A percentile compares a stretch with the other conserved stretches of the same genome.
These are phyloP conservation scores for Heterobasidion parviporum DNA, from an alignment of 1,284 basidiomycete genomes.

Conservation along the genomic window DNA sequence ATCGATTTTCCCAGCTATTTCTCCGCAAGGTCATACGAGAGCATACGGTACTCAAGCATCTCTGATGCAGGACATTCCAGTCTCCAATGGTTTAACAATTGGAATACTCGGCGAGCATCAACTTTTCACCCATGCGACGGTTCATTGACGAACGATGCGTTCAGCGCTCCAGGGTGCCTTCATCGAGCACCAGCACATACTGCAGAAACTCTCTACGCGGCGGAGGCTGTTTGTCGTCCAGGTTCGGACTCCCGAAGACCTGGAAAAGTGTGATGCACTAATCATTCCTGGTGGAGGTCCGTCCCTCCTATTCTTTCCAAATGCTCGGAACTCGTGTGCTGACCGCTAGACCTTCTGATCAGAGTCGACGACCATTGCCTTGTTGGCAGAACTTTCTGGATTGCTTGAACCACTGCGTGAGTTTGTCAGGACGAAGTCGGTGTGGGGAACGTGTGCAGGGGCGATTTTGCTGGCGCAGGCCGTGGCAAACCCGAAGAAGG, in stretches of 20 bases:
- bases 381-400: conserved; percentile 74
- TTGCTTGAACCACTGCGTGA: conserved; percentile 74
- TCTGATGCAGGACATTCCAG: conserved; percentile 7
- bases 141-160: background rate
- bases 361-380: conserved; percentile 92
- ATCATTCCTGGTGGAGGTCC: conserved; percentile 87
- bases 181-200: conserved; percentile 73
- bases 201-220: conserved; percentile 48
- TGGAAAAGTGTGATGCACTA: conserved; percentile 73
- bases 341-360: conserved; percentile 2
- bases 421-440: conserved; percentile 62
- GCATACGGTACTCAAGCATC: too few relatives aligned
- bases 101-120: conserved; percentile 26
- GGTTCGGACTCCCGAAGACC: conserved; percentile 73
- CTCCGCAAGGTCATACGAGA: too few relatives aligned
- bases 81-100: conserved; percentile 16
- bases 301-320: conserved; percentile 6
- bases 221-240: conserved; percentile 44
- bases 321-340: background rate
- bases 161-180: conserved; percentile 92
- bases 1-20: too few relatives aligned
- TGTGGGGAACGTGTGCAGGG: conserved; percentile 97
- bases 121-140: background rate
- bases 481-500: conserved; percentile 76
- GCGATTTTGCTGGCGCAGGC: conserved; percentile 82